Percentiles rank a stretch among this genome's conserved stretches.
These are phyloP conservation scores for Mycena chlorophos DNA, from an alignment of 768 basidiomycete species.

Conservation along the genomic window DNA sequence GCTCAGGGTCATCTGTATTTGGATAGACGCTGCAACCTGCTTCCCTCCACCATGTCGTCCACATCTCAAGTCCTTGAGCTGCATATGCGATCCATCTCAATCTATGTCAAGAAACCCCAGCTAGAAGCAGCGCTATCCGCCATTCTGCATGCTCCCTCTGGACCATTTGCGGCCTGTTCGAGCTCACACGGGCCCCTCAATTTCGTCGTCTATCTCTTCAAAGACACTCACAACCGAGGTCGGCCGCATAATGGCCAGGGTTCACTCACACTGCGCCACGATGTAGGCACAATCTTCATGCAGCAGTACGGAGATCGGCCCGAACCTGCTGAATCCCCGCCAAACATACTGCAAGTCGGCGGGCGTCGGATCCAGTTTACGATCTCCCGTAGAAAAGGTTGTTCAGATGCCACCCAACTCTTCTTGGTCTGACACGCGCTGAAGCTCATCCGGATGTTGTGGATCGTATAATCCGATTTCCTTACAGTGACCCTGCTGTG, in stretches of 20 bases:
- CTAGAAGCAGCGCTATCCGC: constrained; percentile 36
- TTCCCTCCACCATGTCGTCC: not conserved
- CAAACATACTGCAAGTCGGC: constrained; percentile 28
- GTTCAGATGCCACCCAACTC: too few relatives aligned
- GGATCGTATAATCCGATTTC: constrained; percentile 36
- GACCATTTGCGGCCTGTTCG: constrained; percentile 34
- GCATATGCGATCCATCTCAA: constrained; percentile 41
- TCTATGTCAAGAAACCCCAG: constrained; percentile 26
- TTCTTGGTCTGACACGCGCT: too few relatives aligned
- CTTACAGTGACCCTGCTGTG: constrained; percentile 43
- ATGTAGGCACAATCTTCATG: constrained; percentile 46
- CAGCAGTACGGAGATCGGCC: constrained; percentile 35
- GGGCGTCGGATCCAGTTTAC: constrained; percentile 36
- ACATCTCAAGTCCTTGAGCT: constrained; percentile 34
- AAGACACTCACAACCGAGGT: constrained; percentile 30
- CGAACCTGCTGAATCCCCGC: constrained; percentile 7
- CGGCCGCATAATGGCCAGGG: constrained; percentile 43
- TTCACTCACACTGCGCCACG: constrained; percentile 47
- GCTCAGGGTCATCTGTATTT: not conserved
- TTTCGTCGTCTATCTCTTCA: constrained; percentile 54
- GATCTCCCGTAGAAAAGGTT: too few relatives aligned
- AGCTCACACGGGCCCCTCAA: constrained; percentile 38
- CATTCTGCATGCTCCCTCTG: constrained; percentile 49
- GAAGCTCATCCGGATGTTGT: constrained; percentile 35
- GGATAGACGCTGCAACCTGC: not conserved